Evolutionary conservation across 371 early-diverging fungal species (phyloP), one percentile per base, ranked within the genome.

Genomic region (Capniomyces stellatus): DNA sequence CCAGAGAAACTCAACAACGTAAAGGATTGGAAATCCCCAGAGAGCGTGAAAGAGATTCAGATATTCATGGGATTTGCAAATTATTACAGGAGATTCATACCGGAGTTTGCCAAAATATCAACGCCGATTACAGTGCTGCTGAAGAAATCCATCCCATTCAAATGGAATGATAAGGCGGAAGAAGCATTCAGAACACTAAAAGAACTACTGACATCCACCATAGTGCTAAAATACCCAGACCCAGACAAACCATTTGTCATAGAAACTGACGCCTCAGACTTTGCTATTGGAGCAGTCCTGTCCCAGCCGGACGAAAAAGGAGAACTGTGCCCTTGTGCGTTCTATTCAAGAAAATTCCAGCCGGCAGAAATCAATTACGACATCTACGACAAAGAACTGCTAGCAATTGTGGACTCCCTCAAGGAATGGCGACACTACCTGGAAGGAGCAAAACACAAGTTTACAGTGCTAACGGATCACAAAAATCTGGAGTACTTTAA

Each of bases 211-310:
- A 51, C 51, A 4, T 40, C 30, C 18, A 29, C 21, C 22, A 23
- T 29, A 27, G 46, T 51, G 29, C n/a, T 51, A 27, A 22, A 27
- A n/a, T 46, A 51, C 18, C 46, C 4, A 18, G 8, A 51, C 22
- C 12, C 51, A 8, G 8, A 4, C 22, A 40, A 40, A 21, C 3
- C 3, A 10, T 40, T 46, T 18, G 29, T 18, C 4, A 24, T 54
- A 25, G 54, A 29, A 54, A 54, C 54, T 2, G 54, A 54, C 30
- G 54, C 54, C 18, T 54, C 54, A 3, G 54, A 54, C 27, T 29
- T 51, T 4, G 54, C 51, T 23, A 54, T 54, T 23, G 54, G 54
- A 18, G 54, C 54, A 6, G 27, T 52, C n/a, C 27, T 54, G 12
- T 54, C 44, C 19, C 54, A 54, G 52, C 8, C 22, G 8, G 40